Base-by-base conservation (phyloP, 2,329 filamentous ascomycete species). In the Diaporthe sp. region DNA sequence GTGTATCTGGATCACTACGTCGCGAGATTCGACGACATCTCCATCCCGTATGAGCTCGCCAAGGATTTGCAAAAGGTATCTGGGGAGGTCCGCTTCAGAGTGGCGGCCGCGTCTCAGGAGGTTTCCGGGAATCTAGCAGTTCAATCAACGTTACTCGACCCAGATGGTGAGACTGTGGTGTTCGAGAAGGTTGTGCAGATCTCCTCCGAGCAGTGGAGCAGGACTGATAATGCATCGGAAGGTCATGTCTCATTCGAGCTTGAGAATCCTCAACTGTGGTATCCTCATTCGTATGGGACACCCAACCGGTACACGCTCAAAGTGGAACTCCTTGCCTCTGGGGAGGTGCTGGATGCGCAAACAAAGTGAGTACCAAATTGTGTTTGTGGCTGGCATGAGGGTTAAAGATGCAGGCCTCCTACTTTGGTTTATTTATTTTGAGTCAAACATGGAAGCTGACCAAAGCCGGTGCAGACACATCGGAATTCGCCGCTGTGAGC, bases 1-100 rank as follows among this genome's bases (percentile, higher is more conserved):
- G 89, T 96, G 39, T 89, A 90, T 72, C 87, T 96, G 7, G 94
- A 96, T 79, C 87, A 93, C 0, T 96, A 93, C 81, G 86, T 91
- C 22, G 89, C 92, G 7, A 88, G 92, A 1, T 85, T 96, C 8
- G 84, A 88, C 0, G 93, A 96, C 78, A 84, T 96, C 5, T 89
- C 90, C 77, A 87, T 92, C 71, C 89, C 92, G 55, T 90, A 91
- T 25, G 85, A 88, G 15, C 87, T 96, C 0, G 87, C 91, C 44
- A 82, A 89, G 25, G 89, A 86, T 4, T 86, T 95, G 17, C 87
- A 89, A 63, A 86, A 83, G 4, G 93, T 92, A 31, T 89, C 85
- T 5, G 86, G 92, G 1, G 84, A 85, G 13, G 93, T 31, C 34
- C 22, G 8, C n/a, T 70, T 70, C 49, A 22, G 8, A 3, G 49